Evolutionary conservation across 192 early-diverging fungal species (phyloP).

Genomic region (Rhizophagus prolifer): DNA sequence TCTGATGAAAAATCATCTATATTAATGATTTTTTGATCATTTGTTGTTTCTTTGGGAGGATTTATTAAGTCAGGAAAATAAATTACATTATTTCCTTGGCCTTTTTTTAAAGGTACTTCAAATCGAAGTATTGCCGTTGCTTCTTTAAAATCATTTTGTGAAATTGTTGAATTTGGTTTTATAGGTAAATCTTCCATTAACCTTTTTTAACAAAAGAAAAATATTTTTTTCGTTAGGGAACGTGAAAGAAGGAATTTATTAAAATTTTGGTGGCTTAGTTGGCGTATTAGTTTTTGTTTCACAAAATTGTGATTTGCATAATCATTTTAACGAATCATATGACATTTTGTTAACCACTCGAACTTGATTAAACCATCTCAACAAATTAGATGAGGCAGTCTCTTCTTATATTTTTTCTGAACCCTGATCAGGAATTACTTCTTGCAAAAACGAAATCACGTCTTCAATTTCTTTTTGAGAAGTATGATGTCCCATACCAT

Average conservation of each 20-base stretch:
- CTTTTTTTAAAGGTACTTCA: constrained; percentile 4
- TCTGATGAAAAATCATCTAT: background rate
- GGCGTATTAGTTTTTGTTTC: too few relatives aligned
- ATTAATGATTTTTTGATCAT: background rate
- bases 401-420: too few relatives aligned
- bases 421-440: constrained; percentile 42
- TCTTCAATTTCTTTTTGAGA: constrained; percentile 69
- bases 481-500: constrained; percentile 76
- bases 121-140: background rate
- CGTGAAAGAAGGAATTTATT: too few relatives aligned
- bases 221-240: too few relatives aligned
- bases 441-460: constrained; percentile 62
- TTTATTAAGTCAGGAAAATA: constrained; percentile 1
- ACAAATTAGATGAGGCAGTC: too few relatives aligned
- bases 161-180: background rate
- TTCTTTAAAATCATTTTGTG: background rate
- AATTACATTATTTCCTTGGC: background rate
- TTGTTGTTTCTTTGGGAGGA: background rate
- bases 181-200: background rate
- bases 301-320: too few relatives aligned
- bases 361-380: too few relatives aligned
- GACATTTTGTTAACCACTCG: too few relatives aligned
- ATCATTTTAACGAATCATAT: too few relatives aligned
- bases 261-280: too few relatives aligned
- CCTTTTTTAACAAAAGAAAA: too few relatives aligned